A percentile compares a stretch with the other conserved stretches of the same genome.
These are phyloP conservation scores for Podila epigama DNA, from an alignment of 192 early-diverging fungal species.

Conservation along the genomic window DNA sequence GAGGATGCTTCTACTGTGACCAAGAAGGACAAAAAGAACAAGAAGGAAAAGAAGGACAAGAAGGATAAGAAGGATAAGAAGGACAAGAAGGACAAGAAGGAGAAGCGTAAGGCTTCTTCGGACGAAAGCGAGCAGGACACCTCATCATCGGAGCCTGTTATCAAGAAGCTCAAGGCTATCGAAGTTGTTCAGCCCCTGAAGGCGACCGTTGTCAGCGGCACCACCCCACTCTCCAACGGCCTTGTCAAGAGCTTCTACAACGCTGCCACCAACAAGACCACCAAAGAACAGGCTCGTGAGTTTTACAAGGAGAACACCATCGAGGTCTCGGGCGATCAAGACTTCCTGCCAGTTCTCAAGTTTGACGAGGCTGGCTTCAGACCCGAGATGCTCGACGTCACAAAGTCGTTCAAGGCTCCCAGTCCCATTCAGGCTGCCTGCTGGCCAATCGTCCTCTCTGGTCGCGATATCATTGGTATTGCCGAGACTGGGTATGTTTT, in stretches of 20 bases:
- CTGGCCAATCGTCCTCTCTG: conserved; percentile 88
- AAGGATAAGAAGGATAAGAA: conserved; percentile 51
- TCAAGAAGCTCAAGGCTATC: conserved; percentile 47
- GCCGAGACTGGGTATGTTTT: conserved; percentile 86
- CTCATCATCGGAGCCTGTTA: conserved; percentile 9
- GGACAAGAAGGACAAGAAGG: conserved; percentile 25
- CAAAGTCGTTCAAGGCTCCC: conserved; percentile 77
- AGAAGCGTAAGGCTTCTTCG: conserved; percentile 2
- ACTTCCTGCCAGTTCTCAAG: conserved; percentile 72
- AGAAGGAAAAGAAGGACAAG: conserved; percentile 32
- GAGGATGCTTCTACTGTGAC: not conserved
- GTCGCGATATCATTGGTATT: conserved; percentile 92
- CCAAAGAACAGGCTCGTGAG: conserved; percentile 47
- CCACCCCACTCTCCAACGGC: conserved; percentile 50
- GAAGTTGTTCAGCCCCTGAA: conserved; percentile 27
- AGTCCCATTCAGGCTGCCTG: conserved; percentile 94
- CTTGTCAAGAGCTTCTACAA: conserved; percentile 53
- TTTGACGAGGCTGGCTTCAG: conserved; percentile 81
- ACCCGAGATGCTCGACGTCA: conserved; percentile 66
- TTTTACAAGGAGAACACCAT: conserved; percentile 58
- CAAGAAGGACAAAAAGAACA: conserved; percentile 34
- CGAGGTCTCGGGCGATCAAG: conserved; percentile 58
- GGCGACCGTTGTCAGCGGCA: conserved; percentile 30
- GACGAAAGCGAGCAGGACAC: no score
- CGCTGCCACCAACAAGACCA: conserved; percentile 42